Base-by-base conservation (phyloP, 169 alveolate species). In the Plasmodium knowlesi region DNA sequence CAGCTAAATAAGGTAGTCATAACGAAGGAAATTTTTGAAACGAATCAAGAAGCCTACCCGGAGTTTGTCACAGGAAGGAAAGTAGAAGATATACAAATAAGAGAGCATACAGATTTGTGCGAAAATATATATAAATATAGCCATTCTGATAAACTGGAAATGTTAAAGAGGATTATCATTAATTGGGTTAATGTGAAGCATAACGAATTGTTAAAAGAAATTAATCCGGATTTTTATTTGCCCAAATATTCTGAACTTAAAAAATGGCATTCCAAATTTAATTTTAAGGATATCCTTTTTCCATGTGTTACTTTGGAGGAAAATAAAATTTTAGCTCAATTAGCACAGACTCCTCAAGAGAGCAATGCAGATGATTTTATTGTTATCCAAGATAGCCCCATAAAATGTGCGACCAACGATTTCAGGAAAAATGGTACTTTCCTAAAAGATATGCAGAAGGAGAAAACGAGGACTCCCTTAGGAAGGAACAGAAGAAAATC, bases 311-410 rank as follows among this genome's bases (percentile, higher is more conserved):
- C 70, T 19, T n/a, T 91, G 25, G 92, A 80, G 70, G 91, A 91
- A 39, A 82, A 91, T 50, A 91, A 81, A 91, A 73, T 91, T n/a
- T 28, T 72, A 12, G 85, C 95, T 30, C 92, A 82, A 70, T 37
- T 91, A 71, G 76, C 92, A 19, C 84, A 53, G 28, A 91, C 95
- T 30, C 95, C 95, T 22, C 92, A 81, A 57, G 95, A 91, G 83
- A 91, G 95, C 54, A 91, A 91, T 82, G 92, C 95, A 32, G 95
- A 91, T 82, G 95, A 91, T 81, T 91, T 91, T 72, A 81, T 81
- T 39, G 95, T 91, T 6, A 72, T 81, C 8, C 84, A 91, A 39
- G 95, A 91, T 19, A 91, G 95, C 22, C 95, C 95, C 10, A 81
- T 91, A 53, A 91, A 91, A 70, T 81, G 92, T 46, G 95, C 82